Percentiles rank a stretch among this genome's conserved stretches.
Conservation (phyloP, 2,329 filamentous ascomycete species). For the Truncatella angustata region DNA sequence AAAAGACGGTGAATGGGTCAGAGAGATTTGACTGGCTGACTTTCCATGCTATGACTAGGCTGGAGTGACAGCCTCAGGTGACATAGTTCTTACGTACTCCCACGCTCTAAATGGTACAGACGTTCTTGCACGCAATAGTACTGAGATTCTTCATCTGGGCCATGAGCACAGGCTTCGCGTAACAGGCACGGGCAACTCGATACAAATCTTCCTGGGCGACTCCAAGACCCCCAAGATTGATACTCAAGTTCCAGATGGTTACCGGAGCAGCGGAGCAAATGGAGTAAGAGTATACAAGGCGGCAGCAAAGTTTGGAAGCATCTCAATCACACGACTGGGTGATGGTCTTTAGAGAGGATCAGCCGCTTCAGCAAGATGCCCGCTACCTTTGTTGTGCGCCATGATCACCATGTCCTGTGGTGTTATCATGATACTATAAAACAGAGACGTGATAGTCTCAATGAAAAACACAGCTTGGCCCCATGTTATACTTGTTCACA, state of each 20-base stretch:
- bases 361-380: no score
- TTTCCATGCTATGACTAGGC: no score
- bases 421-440: no score
- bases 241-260: neutral
- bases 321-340: no score
- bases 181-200: neutral
- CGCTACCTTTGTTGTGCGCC: no score
- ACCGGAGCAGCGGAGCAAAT: neutral
- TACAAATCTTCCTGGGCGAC: neutral
- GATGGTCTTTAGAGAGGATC: no score
- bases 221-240: neutral
- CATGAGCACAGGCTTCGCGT: neutral
- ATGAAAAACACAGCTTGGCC: no score
- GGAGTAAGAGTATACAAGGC: neutral
- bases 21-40: no score
- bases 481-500: no score
- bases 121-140: neutral
- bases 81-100: neutral
- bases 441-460: no score
- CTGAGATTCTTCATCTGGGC: neutral
- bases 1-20: no score
- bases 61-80: neutral
- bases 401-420: no score
- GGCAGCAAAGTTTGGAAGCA: neutral
- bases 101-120: neutral